Conservation (phyloP, 192 early-diverging fungal species). For the Gamsiella multidivaricata region DNA sequence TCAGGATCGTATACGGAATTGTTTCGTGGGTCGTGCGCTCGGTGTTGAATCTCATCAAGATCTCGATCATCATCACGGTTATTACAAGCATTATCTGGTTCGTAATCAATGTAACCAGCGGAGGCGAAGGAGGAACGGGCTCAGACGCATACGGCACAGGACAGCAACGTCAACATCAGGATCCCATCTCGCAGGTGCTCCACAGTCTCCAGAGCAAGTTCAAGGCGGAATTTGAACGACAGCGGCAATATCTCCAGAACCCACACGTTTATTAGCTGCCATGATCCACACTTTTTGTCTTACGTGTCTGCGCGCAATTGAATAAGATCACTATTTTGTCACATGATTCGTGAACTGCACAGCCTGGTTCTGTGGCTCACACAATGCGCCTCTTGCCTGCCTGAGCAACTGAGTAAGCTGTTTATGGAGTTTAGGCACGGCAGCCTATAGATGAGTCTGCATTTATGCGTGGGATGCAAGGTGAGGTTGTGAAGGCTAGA, state of each 20-base stretch:
- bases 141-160: neutral
- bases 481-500: too few relatives aligned
- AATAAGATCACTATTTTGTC: too few relatives aligned
- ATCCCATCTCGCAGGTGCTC: conserved; percentile 34
- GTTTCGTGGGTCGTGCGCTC: conserved; percentile 41
- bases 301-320: too few relatives aligned
- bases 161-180: conserved; percentile 16
- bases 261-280: conserved; percentile 7
- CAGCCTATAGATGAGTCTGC: too few relatives aligned
- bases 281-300: neutral
- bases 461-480: too few relatives aligned
- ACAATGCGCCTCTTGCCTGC: too few relatives aligned
- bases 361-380: too few relatives aligned
- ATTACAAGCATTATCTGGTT: conserved; percentile 36
- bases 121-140: neutral
- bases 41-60: conserved; percentile 40
- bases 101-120: conserved; percentile 26
- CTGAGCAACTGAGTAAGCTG: too few relatives aligned
- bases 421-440: too few relatives aligned
- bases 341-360: too few relatives aligned
- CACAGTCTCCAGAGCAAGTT: conserved; percentile 28
- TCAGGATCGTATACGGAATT: conserved; percentile 37
- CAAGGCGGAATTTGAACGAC: conserved; percentile 35
- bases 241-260: conserved; percentile 41
- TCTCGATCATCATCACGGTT: conserved; percentile 35